Evolutionary conservation across 352 stramenopile species (phyloP).

Genomic region (Phytophthora syringae): DNA sequence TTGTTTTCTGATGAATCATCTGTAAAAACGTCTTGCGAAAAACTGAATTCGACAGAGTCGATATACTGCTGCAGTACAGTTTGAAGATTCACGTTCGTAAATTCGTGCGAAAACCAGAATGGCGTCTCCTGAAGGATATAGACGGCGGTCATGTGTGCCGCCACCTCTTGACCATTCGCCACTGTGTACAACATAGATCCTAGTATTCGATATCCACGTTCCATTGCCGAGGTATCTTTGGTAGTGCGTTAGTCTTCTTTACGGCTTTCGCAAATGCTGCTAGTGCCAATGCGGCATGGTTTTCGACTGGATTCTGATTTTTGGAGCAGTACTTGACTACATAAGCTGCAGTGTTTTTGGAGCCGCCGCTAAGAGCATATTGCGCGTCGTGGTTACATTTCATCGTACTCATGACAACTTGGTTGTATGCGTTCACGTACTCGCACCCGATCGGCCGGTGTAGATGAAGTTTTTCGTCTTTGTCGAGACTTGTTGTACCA

Average conservation of each 20-base stretch:
- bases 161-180: conserved; percentile 23
- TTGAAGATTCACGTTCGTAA: conserved; percentile 5
- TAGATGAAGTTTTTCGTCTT: neutral
- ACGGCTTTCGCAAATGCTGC: conserved; percentile 22
- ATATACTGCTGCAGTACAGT: neutral
- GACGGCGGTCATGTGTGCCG: conserved; percentile 19
- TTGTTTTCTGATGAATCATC: neutral
- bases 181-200: conserved; percentile 25
- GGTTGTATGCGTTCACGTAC: conserved; percentile 35
- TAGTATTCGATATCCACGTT: conserved; percentile 19
- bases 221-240: conserved; percentile 3
- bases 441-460: conserved; percentile 22
- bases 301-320: conserved; percentile 32
- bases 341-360: too few relatives aligned
- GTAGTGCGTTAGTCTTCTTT: neutral
- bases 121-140: conserved; percentile 14
- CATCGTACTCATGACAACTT: conserved; percentile 10
- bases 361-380: too few relatives aligned
- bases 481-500: neutral
- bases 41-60: neutral
- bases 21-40: neutral
- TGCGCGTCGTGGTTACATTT: conserved; percentile 27
- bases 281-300: conserved; percentile 10
- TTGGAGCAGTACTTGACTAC: conserved; percentile 43
- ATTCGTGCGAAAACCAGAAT: conserved; percentile 32